phyloP scores from a whole-genome alignment of 768 basidiomycete genomes.

The Suillus placidus region DNA sequence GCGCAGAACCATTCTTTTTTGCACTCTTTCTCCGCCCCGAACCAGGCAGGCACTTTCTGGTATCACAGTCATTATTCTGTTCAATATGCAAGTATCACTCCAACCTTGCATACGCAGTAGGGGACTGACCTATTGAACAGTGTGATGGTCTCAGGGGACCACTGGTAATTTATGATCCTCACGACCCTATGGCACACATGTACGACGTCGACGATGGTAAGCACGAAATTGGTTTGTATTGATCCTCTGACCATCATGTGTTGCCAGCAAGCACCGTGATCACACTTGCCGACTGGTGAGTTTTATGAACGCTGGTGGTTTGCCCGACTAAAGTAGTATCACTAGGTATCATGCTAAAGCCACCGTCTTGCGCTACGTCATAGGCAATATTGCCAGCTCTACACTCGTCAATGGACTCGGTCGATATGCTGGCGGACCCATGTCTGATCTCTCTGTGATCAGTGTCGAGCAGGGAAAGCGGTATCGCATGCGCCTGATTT shows the following conservation, averaged over 20 bases:
- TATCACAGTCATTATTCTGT: slow-evolving; percentile 42
- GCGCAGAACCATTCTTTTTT: slow-evolving; percentile 21
- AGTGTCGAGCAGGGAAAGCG: slow-evolving; percentile 35
- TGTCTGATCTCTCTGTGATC: slow-evolving; percentile 37
- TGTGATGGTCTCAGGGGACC: slow-evolving; percentile 30
- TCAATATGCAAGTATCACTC: slow-evolving; percentile 33
- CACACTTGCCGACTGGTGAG: slow-evolving; percentile 43
- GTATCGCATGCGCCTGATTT: slow-evolving; percentile 41
- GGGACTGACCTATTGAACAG: neutral
- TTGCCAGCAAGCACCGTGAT: slow-evolving; percentile 41
- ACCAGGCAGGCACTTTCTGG: slow-evolving; percentile 35
- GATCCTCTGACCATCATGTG: neutral
- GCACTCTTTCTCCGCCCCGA: slow-evolving; percentile 23
- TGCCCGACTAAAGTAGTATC: neutral
- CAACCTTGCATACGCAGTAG: neutral
- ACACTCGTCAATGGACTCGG: slow-evolving; percentile 45
- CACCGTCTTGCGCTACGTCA: slow-evolving; percentile 26
- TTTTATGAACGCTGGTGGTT: neutral
- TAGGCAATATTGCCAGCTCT: slow-evolving; percentile 24
- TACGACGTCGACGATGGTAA: slow-evolving; percentile 50
- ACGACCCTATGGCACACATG: slow-evolving; percentile 38
- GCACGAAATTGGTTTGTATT: neutral
- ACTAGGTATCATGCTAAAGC: slow-evolving; percentile 20
- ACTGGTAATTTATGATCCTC: slow-evolving; percentile 45
- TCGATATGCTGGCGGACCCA: slow-evolving; percentile 37